These are phyloP conservation scores for Cercophora sp. DNA, from an alignment of 495 filamentous ascomycete species.

Conservation along the genomic window DNA sequence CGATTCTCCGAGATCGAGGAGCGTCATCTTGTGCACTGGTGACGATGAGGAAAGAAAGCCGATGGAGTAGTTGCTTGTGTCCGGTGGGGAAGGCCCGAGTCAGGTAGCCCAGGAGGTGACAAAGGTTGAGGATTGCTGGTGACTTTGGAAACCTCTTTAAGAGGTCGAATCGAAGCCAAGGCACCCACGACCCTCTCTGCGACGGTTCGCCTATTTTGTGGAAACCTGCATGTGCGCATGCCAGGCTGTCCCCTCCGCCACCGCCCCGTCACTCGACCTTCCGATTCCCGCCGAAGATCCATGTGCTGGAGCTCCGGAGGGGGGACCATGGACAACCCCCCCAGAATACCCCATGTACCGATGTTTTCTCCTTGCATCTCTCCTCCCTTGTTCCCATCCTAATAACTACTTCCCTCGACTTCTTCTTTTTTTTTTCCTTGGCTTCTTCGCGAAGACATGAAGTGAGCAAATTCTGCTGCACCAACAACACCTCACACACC, in stretches of 20 bases:
- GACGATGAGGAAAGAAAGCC: too few relatives aligned
- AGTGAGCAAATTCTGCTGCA: not conserved
- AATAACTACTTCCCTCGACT: not conserved
- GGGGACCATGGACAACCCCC: not conserved
- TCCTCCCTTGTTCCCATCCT: not conserved
- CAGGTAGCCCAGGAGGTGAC: too few relatives aligned
- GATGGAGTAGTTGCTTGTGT: not conserved
- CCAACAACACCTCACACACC: not conserved
- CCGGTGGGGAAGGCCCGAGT: too few relatives aligned
- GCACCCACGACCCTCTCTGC: too few relatives aligned
- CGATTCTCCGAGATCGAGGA: slow-evolving; percentile 1
- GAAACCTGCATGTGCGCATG: too few relatives aligned
- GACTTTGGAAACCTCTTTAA: too few relatives aligned
- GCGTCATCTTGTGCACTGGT: not conserved
- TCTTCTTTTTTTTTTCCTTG: not conserved
- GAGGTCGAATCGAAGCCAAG: too few relatives aligned
- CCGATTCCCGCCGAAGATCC: not conserved
- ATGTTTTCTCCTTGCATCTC: not conserved
- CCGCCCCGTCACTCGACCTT: too few relatives aligned
- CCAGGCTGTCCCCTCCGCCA: too few relatives aligned
- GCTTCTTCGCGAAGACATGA: not conserved
- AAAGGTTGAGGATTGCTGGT: too few relatives aligned
- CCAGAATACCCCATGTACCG: not conserved
- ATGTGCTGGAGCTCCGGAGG: not conserved
- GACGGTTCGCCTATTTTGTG: too few relatives aligned